Base-by-base conservation (phyloP, 2,329 filamentous ascomycete genomes). In the Diplodia corticola region DNA sequence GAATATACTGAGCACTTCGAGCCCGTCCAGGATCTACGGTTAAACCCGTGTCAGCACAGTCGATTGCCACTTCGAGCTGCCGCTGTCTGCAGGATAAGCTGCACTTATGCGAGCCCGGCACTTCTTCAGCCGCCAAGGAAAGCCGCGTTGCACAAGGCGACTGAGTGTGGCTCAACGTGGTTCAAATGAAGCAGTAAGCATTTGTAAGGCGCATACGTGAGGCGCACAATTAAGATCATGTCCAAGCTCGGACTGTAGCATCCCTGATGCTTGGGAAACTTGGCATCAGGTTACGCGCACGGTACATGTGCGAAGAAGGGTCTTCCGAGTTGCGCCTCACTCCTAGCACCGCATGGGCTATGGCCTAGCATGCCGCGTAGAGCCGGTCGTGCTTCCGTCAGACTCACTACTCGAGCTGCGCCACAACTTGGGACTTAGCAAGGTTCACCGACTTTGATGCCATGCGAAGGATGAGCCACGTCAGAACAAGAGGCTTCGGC, bases 401-500 rank as follows among this genome's bases (percentile, higher is more conserved):
- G 40, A 35, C 20, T 44, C 33, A 26, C 4, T 44, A 17, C 13
- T 35, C n/a, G 54, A 13, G 20, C 24, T 13, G 40, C 17, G 6
- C 2, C 15, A 24, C 4, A 24, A 20, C 13, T 9, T 22, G 12
- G 35, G 35, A 9, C n/a, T 9, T 17, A 30, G 12, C 55, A 49
- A 35, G 40, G 28, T 49, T 37, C 57, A 37, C 33, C 12, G 20
- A 24, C 7, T 35, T 61, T 49, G 20, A 35, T 61, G 57, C 57
- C 17, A 35, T 12, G 44, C 20, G 28, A 33, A 37, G 37, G 40
- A 48, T 60, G 37, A 17, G 54, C 10, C 48, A n/a, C 26, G 40
- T 48, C 20, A 15, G 46, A 48, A 60, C 55, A 60, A 59, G 40
- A 44, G 57, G 40, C 57, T 13, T 60, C 55, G 48, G 46, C 55